Conservation (phyloP, 371 early-diverging fungal genomes). For the Chytridiales sp. region DNA sequence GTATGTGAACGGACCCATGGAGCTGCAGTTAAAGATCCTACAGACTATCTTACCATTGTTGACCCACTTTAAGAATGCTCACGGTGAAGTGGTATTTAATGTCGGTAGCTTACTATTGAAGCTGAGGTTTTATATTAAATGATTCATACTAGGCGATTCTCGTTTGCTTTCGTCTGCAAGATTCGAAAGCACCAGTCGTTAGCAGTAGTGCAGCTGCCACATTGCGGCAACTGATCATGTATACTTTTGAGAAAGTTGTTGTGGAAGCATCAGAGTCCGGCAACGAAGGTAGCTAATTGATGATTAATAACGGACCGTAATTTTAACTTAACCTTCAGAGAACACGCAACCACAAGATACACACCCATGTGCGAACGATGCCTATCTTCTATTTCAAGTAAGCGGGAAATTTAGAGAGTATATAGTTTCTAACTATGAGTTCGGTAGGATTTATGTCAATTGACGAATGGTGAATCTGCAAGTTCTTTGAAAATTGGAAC, state of each 20-base stretch:
- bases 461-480: conserved; percentile 41
- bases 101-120: conserved; percentile 39
- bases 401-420: background rate
- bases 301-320: background rate
- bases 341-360: background rate
- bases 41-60: conserved; percentile 89
- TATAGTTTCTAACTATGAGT: background rate
- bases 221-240: conserved; percentile 85
- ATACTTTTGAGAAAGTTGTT: conserved; percentile 89
- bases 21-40: conserved; percentile 89
- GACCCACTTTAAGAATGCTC: conserved; percentile 75
- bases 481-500: conserved; percentile 61
- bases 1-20: conserved; percentile 68
- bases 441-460: conserved; percentile 44
- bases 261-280: conserved; percentile 57
- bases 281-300: background rate
- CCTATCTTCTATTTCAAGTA: conserved; percentile 78
- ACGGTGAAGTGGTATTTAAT: conserved; percentile 80
- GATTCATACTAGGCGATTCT: conserved; percentile 65
- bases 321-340: background rate
- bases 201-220: conserved; percentile 95
- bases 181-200: conserved; percentile 81
- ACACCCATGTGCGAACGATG: conserved; percentile 66
- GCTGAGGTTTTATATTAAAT: background rate
- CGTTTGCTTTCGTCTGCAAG: conserved; percentile 86